Base-by-base conservation (phyloP, 2,329 filamentous ascomycete genomes). In the Pseudofabraea citricarpa region DNA sequence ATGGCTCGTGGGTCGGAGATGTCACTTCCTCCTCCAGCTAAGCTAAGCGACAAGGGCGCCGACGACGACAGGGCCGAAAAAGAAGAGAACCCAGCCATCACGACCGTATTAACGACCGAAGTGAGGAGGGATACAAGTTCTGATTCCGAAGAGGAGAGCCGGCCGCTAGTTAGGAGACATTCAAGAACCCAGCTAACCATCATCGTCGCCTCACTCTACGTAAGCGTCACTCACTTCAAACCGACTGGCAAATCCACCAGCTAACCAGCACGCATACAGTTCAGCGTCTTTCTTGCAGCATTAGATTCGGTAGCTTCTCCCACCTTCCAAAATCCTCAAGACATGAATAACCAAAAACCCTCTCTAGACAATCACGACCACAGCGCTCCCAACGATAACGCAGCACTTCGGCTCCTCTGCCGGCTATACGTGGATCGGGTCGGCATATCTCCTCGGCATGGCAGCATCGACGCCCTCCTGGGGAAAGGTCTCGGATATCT, bases 381-480 rank as follows among this genome's bases (percentile, higher is more conserved):
- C 79, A 3, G 77, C 79, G 2, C 63, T 82, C 0, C 79, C 79
- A 0, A 80, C 77, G 1, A 82, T 83, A 40, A 68, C 71, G 12
- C 66, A 71, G 47, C 62, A 74, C 24, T 76, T 79, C 52, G 59
- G 73, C 15, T 73, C 71, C 4, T 62, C 67, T 3, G 56, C 57
- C 2, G 58, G 58, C 7, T 90, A 89, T 63, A 80, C 81, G 12
- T 90, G 86, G 87, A 84, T 91, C 47, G 86, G 85, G 1, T 81
- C 76, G 21, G 78, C 85, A 0, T 90, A 85, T 61, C 69, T 89
- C 3, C 75, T 90, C 9, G 82, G 81, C n/a, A 80, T 79, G 54
- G 81, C 84, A 0, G 81, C 84, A 0, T 73, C 73, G 2, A 78
- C 76, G 0, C 83, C 85, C 0, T 56, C 52, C 8, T 90, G 85